Conservation (phyloP, 108 stramenopile genomes). For the Chaetoceros muelleri region DNA sequence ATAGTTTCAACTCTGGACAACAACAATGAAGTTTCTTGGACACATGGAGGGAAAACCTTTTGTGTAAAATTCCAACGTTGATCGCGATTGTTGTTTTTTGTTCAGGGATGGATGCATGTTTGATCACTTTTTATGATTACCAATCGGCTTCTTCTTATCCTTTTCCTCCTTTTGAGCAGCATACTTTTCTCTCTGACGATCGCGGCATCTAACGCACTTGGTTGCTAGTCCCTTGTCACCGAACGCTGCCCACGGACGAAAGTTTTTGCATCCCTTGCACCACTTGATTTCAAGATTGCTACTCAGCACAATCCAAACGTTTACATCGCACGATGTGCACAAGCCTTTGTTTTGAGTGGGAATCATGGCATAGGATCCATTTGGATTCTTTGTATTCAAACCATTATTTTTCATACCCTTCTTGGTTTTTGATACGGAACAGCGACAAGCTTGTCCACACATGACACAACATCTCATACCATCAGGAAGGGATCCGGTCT, state of each 20-base stretch:
- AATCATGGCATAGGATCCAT: background rate
- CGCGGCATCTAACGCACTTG: slow-evolving; percentile 5
- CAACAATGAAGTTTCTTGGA: no score
- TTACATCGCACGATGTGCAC: slow-evolving; percentile 5
- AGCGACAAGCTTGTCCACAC: slow-evolving; percentile 80
- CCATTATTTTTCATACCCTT: slow-evolving; percentile 14
- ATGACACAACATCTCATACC: slow-evolving; percentile 85
- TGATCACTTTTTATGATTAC: no score
- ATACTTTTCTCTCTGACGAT: background rate
- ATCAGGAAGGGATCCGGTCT: slow-evolving; percentile 61
- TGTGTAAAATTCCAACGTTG: no score
- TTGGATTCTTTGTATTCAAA: background rate
- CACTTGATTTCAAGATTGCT: slow-evolving; percentile 4
- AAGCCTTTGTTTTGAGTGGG: slow-evolving; percentile 7
- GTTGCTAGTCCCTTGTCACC: slow-evolving; percentile 2
- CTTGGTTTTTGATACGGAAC: slow-evolving; percentile 41
- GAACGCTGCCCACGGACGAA: slow-evolving; percentile 2
- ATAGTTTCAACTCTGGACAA: no score
- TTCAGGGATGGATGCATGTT: no score
- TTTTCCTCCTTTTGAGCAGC: slow-evolving; percentile 4
- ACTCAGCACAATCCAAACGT: background rate
- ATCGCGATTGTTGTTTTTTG: no score
- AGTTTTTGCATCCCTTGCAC: slow-evolving; percentile 11
- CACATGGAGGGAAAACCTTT: no score
- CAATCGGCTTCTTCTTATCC: slow-evolving; percentile 1